These are phyloP conservation scores for Agrocybe pediades DNA, from an alignment of 768 basidiomycete genomes.

Conservation along the genomic window DNA sequence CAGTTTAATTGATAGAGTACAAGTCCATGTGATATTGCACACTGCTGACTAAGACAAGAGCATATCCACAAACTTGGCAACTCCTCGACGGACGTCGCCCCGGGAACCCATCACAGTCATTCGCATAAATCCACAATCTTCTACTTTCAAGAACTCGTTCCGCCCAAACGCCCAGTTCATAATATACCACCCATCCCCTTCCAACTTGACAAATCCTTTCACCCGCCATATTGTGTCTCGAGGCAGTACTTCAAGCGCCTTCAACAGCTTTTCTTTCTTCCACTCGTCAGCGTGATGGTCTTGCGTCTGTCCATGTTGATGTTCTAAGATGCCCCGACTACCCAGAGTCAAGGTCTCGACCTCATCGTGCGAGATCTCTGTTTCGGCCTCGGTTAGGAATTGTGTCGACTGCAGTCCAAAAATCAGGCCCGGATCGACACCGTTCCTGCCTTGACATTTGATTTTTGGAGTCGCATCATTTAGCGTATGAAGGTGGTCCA, in stretches of 20 bases:
- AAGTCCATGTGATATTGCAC: slow-evolving; percentile 22
- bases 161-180: slow-evolving; percentile 96
- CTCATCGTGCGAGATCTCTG: slow-evolving; percentile 59
- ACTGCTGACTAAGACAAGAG: slow-evolving; percentile 17
- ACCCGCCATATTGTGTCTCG: slow-evolving; percentile 80
- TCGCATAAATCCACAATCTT: slow-evolving; percentile 42
- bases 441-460: slow-evolving; percentile 59
- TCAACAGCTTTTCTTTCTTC: slow-evolving; percentile 38
- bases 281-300: slow-evolving; percentile 26
- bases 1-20: slow-evolving; percentile 4
- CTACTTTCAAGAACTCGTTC: slow-evolving; percentile 53
- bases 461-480: slow-evolving; percentile 92
- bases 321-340: slow-evolving; percentile 33
- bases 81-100: slow-evolving; percentile 70
- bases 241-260: slow-evolving; percentile 52
- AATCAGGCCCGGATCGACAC: slow-evolving; percentile 76
- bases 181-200: slow-evolving; percentile 44
- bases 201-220: slow-evolving; percentile 80
- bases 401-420: slow-evolving; percentile 91
- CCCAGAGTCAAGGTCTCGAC: slow-evolving; percentile 79
- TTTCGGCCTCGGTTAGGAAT: slow-evolving; percentile 40
- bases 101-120: slow-evolving; percentile 93
- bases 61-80: slow-evolving; percentile 51
- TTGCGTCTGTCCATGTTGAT: slow-evolving; percentile 4
- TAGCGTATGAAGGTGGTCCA: slow-evolving; percentile 86